These are phyloP conservation scores for Verticillium albo-atrum DNA, from an alignment of 2,329 filamentous ascomycete genomes.

Conservation along the genomic window DNA sequence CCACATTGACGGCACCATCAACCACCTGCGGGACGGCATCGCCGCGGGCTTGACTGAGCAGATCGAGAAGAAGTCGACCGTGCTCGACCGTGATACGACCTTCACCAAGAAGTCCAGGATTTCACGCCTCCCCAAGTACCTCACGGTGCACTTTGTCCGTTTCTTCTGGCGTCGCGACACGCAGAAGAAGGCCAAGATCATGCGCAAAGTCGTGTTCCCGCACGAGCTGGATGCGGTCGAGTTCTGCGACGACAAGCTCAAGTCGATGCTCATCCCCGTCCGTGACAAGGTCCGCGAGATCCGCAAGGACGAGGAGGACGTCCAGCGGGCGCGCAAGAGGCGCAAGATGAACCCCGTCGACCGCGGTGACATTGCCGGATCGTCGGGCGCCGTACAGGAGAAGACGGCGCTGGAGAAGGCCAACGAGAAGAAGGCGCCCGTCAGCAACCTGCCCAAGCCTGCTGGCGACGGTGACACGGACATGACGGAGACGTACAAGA, in stretches of 20 bases:
- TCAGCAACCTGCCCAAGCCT: constrained; percentile 22
- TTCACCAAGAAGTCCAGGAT: constrained; percentile 94
- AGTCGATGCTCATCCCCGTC: constrained; percentile 79
- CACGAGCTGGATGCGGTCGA: constrained; percentile 89
- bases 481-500: constrained; percentile 79
- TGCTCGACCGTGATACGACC: constrained; percentile 69
- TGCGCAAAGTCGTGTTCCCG: constrained; percentile 97
- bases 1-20: constrained; percentile 83
- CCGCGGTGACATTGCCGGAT: constrained; percentile 38
- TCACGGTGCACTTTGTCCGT: constrained; percentile 94
- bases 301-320: constrained; percentile 89
- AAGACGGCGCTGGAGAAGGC: constrained; percentile 46
- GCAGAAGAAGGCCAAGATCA: constrained; percentile 98
- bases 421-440: constrained; percentile 25
- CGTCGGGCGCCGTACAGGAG: constrained; percentile 37
- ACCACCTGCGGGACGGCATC: constrained; percentile 88
- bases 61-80: constrained; percentile 82
- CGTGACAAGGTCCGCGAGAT: constrained; percentile 94
- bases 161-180: constrained; percentile 97
- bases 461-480: constrained; percentile 63
- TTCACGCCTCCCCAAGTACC: constrained; percentile 84
- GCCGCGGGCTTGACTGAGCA: constrained; percentile 77
- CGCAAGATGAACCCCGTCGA: constrained; percentile 64
- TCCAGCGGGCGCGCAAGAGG: constrained; percentile 86
- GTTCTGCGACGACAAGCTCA: constrained; percentile 89